Base-by-base conservation (phyloP, 805 yeast genomes). In the Pichia nakasei region DNA sequence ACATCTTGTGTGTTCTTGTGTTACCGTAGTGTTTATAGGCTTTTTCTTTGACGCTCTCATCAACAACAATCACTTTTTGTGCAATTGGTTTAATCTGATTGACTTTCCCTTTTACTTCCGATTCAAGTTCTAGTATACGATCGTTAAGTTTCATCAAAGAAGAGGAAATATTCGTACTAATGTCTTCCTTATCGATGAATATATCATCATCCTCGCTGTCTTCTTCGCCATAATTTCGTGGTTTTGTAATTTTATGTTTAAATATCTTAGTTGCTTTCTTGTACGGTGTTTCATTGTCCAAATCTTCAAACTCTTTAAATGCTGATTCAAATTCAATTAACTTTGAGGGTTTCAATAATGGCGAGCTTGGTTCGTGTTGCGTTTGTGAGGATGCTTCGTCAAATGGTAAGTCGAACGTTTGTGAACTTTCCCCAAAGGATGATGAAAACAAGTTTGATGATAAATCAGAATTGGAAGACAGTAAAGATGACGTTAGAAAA, bases 1-100 rank as follows among this genome's bases (percentile, higher is more conserved):
- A 56, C 9, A 39, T 38, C 22, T 60, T 52, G 22, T 50, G 62
- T 42, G 60, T 58, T 46, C 68, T 49, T 8, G 48, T 52, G 7
- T 26, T 22, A 2, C 69, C 68, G 45, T 66, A 65, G 8, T 56
- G 57, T 11, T 29, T 20, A 22, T 5, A 9, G 2, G 44, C 5
- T 21, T 21, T 27, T 2, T 13, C 13, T 27, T 8, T 15, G 15
- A 27, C 7, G 6, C 12, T 27, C 3, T 3, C 15, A 6, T 27
- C 32, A 3, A 27, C 3, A 5, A 8, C 5, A 27, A 13, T 5
- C 6, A 15, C n/a, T 12, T 27, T 8, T 8, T 27, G 6, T 27
- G n/a, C 15, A n/a, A n/a, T n/a, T n/a, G n/a, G n/a, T n/a, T n/a
- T n/a, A n/a, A n/a, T n/a, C n/a, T n/a, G n/a, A 13, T 27, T 11